Conservation (phyloP, 2,329 filamentous ascomycete genomes). For the Trichoderma aggressivum region DNA sequence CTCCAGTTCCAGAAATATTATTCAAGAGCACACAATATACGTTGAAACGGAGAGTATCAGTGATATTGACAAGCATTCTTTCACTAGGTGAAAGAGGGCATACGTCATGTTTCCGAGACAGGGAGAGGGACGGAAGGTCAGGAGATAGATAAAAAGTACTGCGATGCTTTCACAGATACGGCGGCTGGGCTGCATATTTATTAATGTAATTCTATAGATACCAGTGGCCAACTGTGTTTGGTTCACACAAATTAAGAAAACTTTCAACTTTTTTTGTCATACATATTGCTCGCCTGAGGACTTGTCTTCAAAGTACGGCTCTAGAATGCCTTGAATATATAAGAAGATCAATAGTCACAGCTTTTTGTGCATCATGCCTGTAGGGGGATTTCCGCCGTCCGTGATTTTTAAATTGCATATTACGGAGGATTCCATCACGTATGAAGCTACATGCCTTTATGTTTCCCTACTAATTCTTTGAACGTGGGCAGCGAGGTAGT, state of each 20-base stretch:
- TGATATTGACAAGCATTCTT: neutral
- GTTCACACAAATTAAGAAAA: neutral
- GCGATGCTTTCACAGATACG: neutral
- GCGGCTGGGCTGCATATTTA: neutral
- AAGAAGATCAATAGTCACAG: neutral
- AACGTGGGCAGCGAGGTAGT: neutral
- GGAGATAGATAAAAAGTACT: neutral
- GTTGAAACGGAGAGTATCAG: neutral
- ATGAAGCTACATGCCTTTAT: neutral
- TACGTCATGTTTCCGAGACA: neutral
- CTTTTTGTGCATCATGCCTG: neutral
- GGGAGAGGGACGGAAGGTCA: neutral
- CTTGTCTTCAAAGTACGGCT: neutral
- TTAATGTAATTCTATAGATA: neutral
- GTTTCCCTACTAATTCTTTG: neutral
- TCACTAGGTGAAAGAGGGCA: neutral
- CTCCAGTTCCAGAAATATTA: neutral
- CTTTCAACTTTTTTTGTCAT: neutral
- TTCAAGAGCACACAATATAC: neutral
- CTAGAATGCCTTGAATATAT: neutral
- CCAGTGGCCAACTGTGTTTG: neutral
- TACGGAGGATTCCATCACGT: neutral
- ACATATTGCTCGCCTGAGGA: accelerated
- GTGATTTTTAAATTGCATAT: neutral
- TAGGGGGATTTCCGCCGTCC: accelerated